Evolutionary conservation across 352 stramenopile species (phyloP), one percentile per base, ranked within the genome.

Genomic region (Pythium chondricola): DNA sequence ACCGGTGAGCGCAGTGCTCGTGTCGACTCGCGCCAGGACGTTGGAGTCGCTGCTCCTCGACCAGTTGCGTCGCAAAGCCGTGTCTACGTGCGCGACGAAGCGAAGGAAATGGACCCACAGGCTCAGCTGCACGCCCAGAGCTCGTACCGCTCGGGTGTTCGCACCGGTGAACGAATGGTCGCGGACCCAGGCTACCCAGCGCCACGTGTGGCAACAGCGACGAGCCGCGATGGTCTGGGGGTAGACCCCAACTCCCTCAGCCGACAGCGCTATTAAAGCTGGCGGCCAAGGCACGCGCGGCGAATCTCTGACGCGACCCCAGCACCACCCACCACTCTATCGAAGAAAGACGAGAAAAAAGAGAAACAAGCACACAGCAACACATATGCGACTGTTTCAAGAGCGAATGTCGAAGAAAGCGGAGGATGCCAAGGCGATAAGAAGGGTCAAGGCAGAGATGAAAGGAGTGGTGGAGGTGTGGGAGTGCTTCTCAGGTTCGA

Each of bases 261-360:
- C 61, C 74, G 77, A 65, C 77, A 89, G 67, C 77, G 77, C 61
- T 89, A 89, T 61, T 89, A 68, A 33, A 79, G 49, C 36, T 53
- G 27, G 18, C 37, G 21, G 27, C 25, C 30, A 36, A 20, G 9
- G 32, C 48, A 49, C 48, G 43, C 48, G 30, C 29, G 16, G 14
- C 24, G 31, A 24, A 32, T 30, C 33, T 33, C 21, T 21, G 36
- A 43, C 17, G 14, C 11, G 3, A 8, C 32, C 18, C 32, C 25
- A 20, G 24, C 18, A 14, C 6, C 35, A 42, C 36, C 33, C 21
- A 40, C 39, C 32, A 36, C 26, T 35, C 27, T 42, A 38, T 32
- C 43, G 38, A 45, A 6, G 41, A 45, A 48, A 26, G 20, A 47
- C 45, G 45, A 38, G 24, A n/a, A 50, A n/a, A 29, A 41, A 38